Base-by-base conservation (phyloP, 2,329 filamentous ascomycete species). In the Macrophomina tecta region DNA sequence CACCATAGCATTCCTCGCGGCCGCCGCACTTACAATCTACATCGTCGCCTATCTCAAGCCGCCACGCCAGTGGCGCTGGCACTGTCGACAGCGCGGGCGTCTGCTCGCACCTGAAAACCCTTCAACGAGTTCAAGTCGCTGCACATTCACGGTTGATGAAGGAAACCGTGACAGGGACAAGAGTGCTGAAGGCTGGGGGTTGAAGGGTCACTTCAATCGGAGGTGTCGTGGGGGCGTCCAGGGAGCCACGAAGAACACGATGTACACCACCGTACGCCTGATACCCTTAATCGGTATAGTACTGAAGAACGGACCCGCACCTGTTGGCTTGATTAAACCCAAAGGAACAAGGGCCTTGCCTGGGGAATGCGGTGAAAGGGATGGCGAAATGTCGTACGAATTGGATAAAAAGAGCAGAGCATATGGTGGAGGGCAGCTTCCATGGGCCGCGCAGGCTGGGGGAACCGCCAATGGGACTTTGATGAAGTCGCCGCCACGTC, bases 41-140 rank as follows among this genome's bases (percentile, higher is more conserved):
- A 46, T 62, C 28, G 6, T 62, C 45, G 58, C 32, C 14, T 62
- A 49, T 45, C 28, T 49, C 32, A 36, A 62, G 32, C 58, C 58
- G 11, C 58, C 45, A 32, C n/a, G 14, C 6, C 32, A 40, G n/a
- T 62, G 58, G 58, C 45, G 16, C 34, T 49, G 45, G 58, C 49
- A 62, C 45, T 62, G 45, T 16, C 30, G 58, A 5, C 32, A 49
- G 45, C 58, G 45, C 30, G 30, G 45, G 16, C 12, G 32, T 9
- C 42, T n/a, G 5, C 42, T 40, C n/a, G 45, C 32, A 18, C 58
- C 42, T 18, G 12, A 28, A n/a, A 40, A 32, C 18, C 32, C 45
- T 16, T 23, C 40, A 4, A 4, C 28, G 8, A 23, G 40, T 14
- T 28, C 28, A 4, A 46, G 28, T 2, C 12, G 12, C 14, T 28